These are phyloP conservation scores for Cryptococcus jaspeensis DNA, from an alignment of 1,284 basidiomycete genomes.

Conservation along the genomic window DNA sequence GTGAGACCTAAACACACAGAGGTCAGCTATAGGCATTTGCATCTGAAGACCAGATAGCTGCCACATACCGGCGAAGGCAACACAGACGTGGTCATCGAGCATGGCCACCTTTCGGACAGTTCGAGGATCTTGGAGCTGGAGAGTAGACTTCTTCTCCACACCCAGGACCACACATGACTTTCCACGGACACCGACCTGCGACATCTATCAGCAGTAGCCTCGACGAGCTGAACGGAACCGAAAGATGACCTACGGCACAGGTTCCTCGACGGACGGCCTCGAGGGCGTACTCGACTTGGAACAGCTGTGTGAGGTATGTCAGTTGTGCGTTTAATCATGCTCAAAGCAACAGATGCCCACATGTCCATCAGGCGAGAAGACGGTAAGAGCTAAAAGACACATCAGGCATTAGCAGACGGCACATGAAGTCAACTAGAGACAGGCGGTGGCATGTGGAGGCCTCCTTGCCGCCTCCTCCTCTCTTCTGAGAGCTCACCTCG, in stretches of 20 bases:
- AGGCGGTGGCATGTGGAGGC: neutral
- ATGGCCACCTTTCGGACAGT: constrained; percentile 98
- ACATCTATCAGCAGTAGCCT: too few relatives aligned
- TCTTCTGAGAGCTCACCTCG: constrained; percentile 40
- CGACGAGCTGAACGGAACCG: too few relatives aligned
- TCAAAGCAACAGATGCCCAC: constrained; percentile 47
- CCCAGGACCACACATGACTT: constrained; percentile 93
- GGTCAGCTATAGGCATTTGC: neutral
- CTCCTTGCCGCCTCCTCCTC: neutral
- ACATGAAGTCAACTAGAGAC: neutral
- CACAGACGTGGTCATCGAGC: constrained; percentile 96
- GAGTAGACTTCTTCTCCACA: constrained; percentile 97
- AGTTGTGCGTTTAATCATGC: neutral
- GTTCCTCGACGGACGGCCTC: constrained; percentile 98
- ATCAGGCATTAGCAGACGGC: neutral
- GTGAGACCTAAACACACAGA: constrained; percentile 69
- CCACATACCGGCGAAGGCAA: constrained; percentile 89
- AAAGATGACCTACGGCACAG: constrained; percentile 70
- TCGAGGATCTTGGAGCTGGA: constrained; percentile 96
- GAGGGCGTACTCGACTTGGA: constrained; percentile 88
- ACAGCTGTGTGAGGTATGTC: constrained; percentile 32
- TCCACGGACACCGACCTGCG: constrained; percentile 90
- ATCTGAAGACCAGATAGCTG: neutral
- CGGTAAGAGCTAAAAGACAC: constrained; percentile 62
- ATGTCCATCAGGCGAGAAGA: constrained; percentile 91